A percentile compares a stretch with the other conserved stretches of the same genome.
phyloP scores from a whole-genome alignment of 129 eudicot species.

The Arctium lappa region DNA sequence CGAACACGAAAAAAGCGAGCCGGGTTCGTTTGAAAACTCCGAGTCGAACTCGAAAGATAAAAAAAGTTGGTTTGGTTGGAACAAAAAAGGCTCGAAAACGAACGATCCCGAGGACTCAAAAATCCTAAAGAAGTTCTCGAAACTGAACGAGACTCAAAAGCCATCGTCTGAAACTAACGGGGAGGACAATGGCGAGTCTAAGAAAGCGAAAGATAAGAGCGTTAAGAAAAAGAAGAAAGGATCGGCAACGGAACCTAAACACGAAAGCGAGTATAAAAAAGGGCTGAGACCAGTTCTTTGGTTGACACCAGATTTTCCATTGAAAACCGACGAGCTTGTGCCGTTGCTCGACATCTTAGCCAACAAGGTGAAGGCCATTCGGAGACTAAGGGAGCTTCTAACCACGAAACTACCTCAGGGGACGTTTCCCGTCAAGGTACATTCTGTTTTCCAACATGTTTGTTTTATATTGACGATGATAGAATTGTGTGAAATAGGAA shows the following conservation, averaged over 20 bases:
- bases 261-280: conserved; percentile 87
- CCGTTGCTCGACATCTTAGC: conserved; percentile 97
- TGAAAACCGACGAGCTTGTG: conserved; percentile 81
- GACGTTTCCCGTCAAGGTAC: conserved; percentile 92
- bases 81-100: conserved; percentile 63
- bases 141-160: conserved; percentile 55
- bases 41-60: conserved; percentile 76
- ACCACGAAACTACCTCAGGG: conserved; percentile 89
- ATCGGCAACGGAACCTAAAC: conserved; percentile 52
- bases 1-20: conserved; percentile 44
- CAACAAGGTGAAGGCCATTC: conserved; percentile 86
- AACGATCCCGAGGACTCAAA: conserved; percentile 70
- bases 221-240: conserved; percentile 85
- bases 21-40: conserved; percentile 49
- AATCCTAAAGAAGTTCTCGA: conserved; percentile 64
- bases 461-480: background rate
- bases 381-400: conserved; percentile 90
- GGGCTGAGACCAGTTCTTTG: conserved; percentile 91
- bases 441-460: background rate
- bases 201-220: conserved; percentile 59
- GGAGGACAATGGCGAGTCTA: conserved; percentile 60
- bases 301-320: conserved; percentile 91
- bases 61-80: conserved; percentile 91
- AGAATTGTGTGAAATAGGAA: background rate
- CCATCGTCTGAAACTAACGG: conserved; percentile 42